Percentiles rank a stretch among this genome's conserved stretches.
These are phyloP conservation scores for Penicillium manginii DNA, from an alignment of 495 filamentous ascomycete genomes.

Conservation along the genomic window DNA sequence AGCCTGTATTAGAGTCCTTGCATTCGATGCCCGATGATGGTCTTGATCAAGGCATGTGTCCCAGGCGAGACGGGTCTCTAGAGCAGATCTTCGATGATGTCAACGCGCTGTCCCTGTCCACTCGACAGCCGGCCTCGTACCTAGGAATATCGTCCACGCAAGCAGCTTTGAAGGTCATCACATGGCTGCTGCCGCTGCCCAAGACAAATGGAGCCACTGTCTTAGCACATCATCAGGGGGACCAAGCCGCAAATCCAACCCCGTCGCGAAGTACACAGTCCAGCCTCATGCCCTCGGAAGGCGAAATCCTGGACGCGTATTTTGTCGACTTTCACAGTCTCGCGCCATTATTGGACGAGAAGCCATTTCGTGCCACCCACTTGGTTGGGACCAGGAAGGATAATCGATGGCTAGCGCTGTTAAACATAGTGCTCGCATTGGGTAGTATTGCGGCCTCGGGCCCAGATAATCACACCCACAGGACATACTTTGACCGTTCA, in stretches of 20 bases:
- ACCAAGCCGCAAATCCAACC: neutral
- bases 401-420: slow-evolving; percentile 66
- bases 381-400: slow-evolving; percentile 61
- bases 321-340: slow-evolving; percentile 70
- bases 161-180: slow-evolving; percentile 47
- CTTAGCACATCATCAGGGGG: slow-evolving; percentile 1
- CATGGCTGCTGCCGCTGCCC: slow-evolving; percentile 50
- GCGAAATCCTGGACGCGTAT: slow-evolving; percentile 66
- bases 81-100: slow-evolving; percentile 61
- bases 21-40: slow-evolving; percentile 24
- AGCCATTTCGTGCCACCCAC: slow-evolving; percentile 58
- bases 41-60: slow-evolving; percentile 7
- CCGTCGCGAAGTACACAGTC: slow-evolving; percentile 3
- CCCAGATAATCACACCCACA: slow-evolving; percentile 68
- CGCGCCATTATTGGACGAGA: slow-evolving; percentile 71
- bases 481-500: slow-evolving; percentile 69
- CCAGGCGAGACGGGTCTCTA: slow-evolving; percentile 10
- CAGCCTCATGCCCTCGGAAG: slow-evolving; percentile 12
- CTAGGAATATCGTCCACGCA: slow-evolving; percentile 68
- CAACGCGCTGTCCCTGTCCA: slow-evolving; percentile 64
- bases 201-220: slow-evolving; percentile 38
- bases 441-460: slow-evolving; percentile 70
- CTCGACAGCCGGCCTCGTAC: slow-evolving; percentile 60
- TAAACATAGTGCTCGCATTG: slow-evolving; percentile 77
- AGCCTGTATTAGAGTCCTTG: slow-evolving; percentile 21